A percentile compares a stretch with the other conserved stretches of the same genome.
Conservation (phyloP, 139 green algal genomes). For the Auxenochlorella protothecoides region DNA sequence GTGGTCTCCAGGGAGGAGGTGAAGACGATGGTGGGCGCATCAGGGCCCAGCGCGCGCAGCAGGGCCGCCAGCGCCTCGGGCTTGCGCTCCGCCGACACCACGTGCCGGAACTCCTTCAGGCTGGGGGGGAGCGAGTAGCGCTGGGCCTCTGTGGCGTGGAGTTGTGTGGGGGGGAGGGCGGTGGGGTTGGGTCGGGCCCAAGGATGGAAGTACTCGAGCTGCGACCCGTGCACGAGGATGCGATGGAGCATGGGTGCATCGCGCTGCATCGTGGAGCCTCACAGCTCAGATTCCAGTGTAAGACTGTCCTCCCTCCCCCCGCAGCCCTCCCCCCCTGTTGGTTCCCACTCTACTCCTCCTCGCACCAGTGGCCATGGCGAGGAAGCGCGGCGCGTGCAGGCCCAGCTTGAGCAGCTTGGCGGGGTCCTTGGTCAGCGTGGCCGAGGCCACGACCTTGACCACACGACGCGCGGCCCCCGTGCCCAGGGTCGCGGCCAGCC, state of each 20-base stretch:
- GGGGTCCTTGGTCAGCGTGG: slow-evolving; percentile 84
- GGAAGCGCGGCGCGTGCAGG: slow-evolving; percentile 67
- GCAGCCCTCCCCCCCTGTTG: too few relatives aligned
- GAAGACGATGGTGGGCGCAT: slow-evolving; percentile 65
- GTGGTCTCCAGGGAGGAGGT: slow-evolving; percentile 71
- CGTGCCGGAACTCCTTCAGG: slow-evolving; percentile 66
- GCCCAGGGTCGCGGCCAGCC: slow-evolving; percentile 65
- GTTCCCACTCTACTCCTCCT: neutral
- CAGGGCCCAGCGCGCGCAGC: slow-evolving; percentile 34
- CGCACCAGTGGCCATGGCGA: slow-evolving; percentile 36
- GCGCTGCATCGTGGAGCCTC: too few relatives aligned
- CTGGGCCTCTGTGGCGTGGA: slow-evolving; percentile 10
- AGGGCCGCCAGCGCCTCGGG: slow-evolving; percentile 57
- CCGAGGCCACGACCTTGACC: slow-evolving; percentile 81
- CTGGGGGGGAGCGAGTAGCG: slow-evolving; percentile 55
- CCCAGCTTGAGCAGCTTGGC: slow-evolving; percentile 64
- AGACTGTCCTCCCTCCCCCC: too few relatives aligned
- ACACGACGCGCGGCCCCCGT: slow-evolving; percentile 11
- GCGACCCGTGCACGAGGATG: too few relatives aligned
- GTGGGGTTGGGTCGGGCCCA: neutral
- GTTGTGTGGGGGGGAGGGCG: neutral
- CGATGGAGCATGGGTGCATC: too few relatives aligned
- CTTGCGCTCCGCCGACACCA: slow-evolving; percentile 55
- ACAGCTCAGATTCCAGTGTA: neutral
- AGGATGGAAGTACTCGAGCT: neutral